Evolutionary conservation across 2,329 filamentous ascomycete genomes (phyloP).

Genomic region (Fusarium papillatum): DNA sequence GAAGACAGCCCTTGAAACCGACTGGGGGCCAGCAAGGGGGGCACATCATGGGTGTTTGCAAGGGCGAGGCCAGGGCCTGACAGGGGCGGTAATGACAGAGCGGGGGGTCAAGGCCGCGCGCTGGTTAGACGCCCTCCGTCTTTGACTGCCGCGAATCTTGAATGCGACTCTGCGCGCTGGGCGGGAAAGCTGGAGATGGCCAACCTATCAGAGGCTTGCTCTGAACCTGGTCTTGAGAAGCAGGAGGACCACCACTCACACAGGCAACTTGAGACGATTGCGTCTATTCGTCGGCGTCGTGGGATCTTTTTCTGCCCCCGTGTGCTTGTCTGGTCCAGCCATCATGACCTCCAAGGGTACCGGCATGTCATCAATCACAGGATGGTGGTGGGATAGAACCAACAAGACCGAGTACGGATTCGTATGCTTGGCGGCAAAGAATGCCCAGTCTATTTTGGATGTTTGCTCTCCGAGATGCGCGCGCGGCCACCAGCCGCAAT

Average conservation of each 20-base stretch:
- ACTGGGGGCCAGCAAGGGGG: constrained; percentile 12
- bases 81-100: constrained; percentile 33
- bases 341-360: constrained; percentile 2
- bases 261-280: constrained; percentile 19
- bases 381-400: background rate
- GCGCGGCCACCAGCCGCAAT: constrained; percentile 16
- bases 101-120: constrained; percentile 30
- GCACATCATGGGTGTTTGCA: constrained; percentile 32
- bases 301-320: constrained; percentile 9
- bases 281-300: constrained; percentile 12
- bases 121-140: constrained; percentile 34
- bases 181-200: constrained; percentile 22
- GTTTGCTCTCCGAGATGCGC: constrained; percentile 16
- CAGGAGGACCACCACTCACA: constrained; percentile 4
- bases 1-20: constrained; percentile 30
- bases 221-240: constrained; percentile 8
- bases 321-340: constrained; percentile 1
- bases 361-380: constrained; percentile 6
- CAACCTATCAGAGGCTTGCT: constrained; percentile 8
- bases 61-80: constrained; percentile 22
- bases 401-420: constrained; percentile 6
- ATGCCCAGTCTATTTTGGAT: background rate
- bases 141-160: constrained; percentile 40
- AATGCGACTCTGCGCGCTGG: constrained; percentile 27
- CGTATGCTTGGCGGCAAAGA: constrained; percentile 7